A percentile compares a stretch with the other conserved stretches of the same genome.
These are phyloP conservation scores for Cladosporium velox DNA, from an alignment of 2,329 filamentous ascomycete genomes.

Conservation along the genomic window DNA sequence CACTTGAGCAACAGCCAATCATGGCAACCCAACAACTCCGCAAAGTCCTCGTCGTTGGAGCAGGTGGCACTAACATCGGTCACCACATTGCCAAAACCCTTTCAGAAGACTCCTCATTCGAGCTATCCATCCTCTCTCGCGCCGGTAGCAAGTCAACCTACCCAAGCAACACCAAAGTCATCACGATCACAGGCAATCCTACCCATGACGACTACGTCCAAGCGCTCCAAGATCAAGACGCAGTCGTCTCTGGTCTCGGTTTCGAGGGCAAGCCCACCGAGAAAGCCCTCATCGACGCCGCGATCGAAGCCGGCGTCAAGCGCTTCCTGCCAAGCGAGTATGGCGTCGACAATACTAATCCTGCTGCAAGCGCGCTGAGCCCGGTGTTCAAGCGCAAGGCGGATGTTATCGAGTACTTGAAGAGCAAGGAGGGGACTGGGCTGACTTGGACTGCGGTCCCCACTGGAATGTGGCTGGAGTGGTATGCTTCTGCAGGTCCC, in stretches of 20 bases:
- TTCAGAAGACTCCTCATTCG: conserved; percentile 20
- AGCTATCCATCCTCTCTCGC: conserved; percentile 24
- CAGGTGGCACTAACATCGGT: conserved; percentile 27
- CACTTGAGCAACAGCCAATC: too few relatives aligned
- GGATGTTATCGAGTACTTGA: conserved; percentile 38
- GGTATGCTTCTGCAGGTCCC: conserved; percentile 27
- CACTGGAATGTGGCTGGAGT: conserved; percentile 40
- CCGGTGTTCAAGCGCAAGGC: conserved; percentile 41
- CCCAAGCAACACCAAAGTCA: conserved; percentile 19
- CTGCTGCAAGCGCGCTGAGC: conserved; percentile 29
- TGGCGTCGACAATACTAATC: conserved; percentile 41
- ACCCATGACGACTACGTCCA: conserved; percentile 34
- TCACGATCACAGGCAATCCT: conserved; percentile 21
- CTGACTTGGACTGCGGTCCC: conserved; percentile 37
- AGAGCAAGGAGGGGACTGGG: conserved; percentile 26
- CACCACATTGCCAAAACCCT: conserved; percentile 24
- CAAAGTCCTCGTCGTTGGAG: conserved; percentile 26
- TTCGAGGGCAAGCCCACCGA: conserved; percentile 35
- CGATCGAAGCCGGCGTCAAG: conserved; percentile 43
- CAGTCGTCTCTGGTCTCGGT: conserved; percentile 41
- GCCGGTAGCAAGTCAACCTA: conserved; percentile 23
- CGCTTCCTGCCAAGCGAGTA: conserved; percentile 48
- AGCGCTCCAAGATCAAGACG: conserved; percentile 41
- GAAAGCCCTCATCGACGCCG: conserved; percentile 42
- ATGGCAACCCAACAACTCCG: conserved; percentile 6